Evolutionary conservation across 1,284 basidiomycete species (phyloP), one percentile per base, ranked within the genome.

Genomic region (Cryptococcus hybrid): DNA sequence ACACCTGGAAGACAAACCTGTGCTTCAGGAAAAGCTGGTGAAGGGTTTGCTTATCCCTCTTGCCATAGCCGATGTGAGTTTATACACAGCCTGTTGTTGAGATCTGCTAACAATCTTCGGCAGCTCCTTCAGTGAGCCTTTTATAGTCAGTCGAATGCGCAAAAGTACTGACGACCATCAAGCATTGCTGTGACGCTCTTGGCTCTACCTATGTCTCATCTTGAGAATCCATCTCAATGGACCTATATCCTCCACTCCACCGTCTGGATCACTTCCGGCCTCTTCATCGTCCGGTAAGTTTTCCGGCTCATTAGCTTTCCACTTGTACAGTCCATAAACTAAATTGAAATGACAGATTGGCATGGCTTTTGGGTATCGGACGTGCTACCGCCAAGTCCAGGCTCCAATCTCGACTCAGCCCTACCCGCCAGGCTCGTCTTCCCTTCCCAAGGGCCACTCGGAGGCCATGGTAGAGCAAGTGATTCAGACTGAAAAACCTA

Each of bases 201-300:
- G 0, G 69, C 74, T 2, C 56, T 76, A 11, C 73, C 73, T 3
- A 55, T 58, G 12, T 67, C 62, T 1, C 56, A 70, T 15, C 47
- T 69, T 9, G 15, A 63, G 44, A 54, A 62, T n/a, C 73, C 73
- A 0, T 47, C 40, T 4, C 40, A 62, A n/a, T 80, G 79, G 79
- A 76, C 78, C 12, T 54, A 61, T n/a, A 58, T 78, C 24, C 66
- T 78, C 5, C 70, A 74, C 59, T 77, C 76, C 2, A 79, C 78
- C 52, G 69, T 77, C 1, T 65, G 65, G 48, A 73, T 80, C 55
- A 79, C 76, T 1, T 15, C 62, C 1, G 54, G 55, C 5, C 61
- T 79, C 4, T 73, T 79, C 43, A 2, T 61, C 7, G 67, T 75
- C 15, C 63, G 78, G 74, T 76, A 50, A 58, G 72, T 52, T 6